Conservation (phyloP, 768 basidiomycete genomes). For the Russula vinacea region DNA sequence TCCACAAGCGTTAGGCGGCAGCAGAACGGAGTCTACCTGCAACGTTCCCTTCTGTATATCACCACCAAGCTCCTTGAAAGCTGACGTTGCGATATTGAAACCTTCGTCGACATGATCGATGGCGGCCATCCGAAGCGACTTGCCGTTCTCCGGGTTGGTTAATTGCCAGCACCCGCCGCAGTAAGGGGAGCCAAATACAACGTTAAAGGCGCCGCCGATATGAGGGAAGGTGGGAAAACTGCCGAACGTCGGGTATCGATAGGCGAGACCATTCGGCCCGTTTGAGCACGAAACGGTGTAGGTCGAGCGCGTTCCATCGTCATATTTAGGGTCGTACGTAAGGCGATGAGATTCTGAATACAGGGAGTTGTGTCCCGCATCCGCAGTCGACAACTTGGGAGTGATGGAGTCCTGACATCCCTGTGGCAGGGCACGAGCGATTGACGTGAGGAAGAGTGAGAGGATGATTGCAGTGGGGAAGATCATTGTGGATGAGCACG, state of each 20-base stretch:
- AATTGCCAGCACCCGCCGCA: constrained; percentile 64
- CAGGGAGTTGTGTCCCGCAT: too few relatives aligned
- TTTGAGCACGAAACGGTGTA: constrained; percentile 56
- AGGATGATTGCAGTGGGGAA: not conserved
- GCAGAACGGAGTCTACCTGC: too few relatives aligned
- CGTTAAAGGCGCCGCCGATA: constrained; percentile 54
- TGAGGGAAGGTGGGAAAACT: constrained; percentile 55
- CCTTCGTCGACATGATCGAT: constrained; percentile 47
- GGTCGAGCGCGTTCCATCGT: too few relatives aligned
- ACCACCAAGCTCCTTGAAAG: constrained; percentile 36
- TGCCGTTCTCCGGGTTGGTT: constrained; percentile 43
- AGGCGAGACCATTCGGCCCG: too few relatives aligned
- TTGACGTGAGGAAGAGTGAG: constrained; percentile 2
- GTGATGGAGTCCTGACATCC: not conserved
- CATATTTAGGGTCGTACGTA: too few relatives aligned
- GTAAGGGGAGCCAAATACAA: constrained; percentile 49
- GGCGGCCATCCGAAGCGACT: constrained; percentile 47
- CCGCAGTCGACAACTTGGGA: not conserved
- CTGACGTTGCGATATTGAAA: constrained; percentile 40
- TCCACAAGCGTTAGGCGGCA: too few relatives aligned
- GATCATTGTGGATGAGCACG: not conserved
- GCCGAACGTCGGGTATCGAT: constrained; percentile 48
- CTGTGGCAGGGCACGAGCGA: constrained; percentile 3
- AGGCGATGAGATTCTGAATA: too few relatives aligned
- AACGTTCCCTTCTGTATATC: too few relatives aligned